These are phyloP conservation scores for Rhizophlyctis rosea DNA, from an alignment of 192 early-diverging fungal species.

Conservation along the genomic window DNA sequence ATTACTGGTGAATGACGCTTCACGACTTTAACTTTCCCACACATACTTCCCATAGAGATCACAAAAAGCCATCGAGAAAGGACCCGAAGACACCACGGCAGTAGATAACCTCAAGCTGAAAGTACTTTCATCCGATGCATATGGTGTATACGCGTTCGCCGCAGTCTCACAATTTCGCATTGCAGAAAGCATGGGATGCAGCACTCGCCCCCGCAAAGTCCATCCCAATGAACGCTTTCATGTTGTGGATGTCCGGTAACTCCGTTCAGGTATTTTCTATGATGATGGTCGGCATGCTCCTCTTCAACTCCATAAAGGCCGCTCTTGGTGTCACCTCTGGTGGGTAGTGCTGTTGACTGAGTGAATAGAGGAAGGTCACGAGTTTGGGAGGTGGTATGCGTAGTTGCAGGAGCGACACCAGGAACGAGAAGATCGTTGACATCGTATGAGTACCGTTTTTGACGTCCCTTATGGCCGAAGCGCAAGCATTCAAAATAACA, in stretches of 20 bases:
- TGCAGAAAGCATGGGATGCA: conserved; percentile 95
- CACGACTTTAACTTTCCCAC: no score
- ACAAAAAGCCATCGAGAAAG: no score
- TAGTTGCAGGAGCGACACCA: not conserved
- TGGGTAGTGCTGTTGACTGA: not conserved
- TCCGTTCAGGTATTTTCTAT: conserved; percentile 94
- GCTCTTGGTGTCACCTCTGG: conserved; percentile 58
- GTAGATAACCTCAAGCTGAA: conserved; percentile 43
- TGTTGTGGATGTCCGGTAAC: conserved; percentile 99
- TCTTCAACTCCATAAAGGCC: conserved; percentile 79
- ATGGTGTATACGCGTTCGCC: not conserved
- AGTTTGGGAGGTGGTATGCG: not conserved
- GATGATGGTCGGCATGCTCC: conserved; percentile 93
- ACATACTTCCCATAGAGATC: no score
- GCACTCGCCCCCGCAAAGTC: conserved; percentile 85
- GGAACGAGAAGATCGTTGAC: no score
- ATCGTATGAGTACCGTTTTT: no score
- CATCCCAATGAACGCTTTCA: conserved; percentile 96
- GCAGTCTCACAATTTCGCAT: not conserved
- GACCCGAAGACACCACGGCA: conserved; percentile 22
- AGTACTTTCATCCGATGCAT: conserved; percentile 10
- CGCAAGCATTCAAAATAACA: no score
- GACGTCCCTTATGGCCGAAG: no score
- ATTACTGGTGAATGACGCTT: no score
- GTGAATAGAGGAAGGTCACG: not conserved